Evolutionary conservation across 148 eudicot species (phyloP).

Genomic region (Bassia scoparia): DNA sequence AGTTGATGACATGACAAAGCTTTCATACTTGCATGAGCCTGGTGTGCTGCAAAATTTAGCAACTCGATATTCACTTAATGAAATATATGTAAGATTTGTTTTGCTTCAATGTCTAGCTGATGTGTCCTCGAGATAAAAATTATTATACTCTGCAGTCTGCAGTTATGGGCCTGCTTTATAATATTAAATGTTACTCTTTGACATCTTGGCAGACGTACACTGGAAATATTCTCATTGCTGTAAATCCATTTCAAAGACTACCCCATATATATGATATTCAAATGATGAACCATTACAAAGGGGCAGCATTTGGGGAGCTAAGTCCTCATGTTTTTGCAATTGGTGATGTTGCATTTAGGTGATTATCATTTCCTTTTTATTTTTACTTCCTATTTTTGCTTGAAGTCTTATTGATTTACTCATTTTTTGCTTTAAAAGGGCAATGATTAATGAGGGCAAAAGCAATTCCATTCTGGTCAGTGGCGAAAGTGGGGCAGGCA

Average conservation of each 20-base stretch:
- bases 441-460: slow-evolving; percentile 82
- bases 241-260: slow-evolving; percentile 92
- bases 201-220: slow-evolving; percentile 86
- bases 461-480: slow-evolving; percentile 89
- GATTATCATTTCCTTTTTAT: slow-evolving; percentile 10
- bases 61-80: slow-evolving; percentile 67
- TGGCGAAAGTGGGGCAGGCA: slow-evolving; percentile 98
- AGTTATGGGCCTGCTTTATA: slow-evolving; percentile 40
- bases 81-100: slow-evolving; percentile 73
- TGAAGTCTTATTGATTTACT: slow-evolving; percentile 15
- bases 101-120: slow-evolving; percentile 13
- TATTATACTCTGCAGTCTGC: slow-evolving; percentile 38
- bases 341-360: slow-evolving; percentile 91
- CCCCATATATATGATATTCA: slow-evolving; percentile 74
- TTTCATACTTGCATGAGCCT: slow-evolving; percentile 92
- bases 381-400: slow-evolving; percentile 14
- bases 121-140: slow-evolving; percentile 31
- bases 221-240: slow-evolving; percentile 91
- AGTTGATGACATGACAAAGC: slow-evolving; percentile 96
- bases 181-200: slow-evolving; percentile 46
- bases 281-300: slow-evolving; percentile 94
- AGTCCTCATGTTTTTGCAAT: slow-evolving; percentile 95
- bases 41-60: slow-evolving; percentile 84
- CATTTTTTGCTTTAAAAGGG: slow-evolving; percentile 45
- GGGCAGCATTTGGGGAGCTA: slow-evolving; percentile 75